Evolutionary conservation across 2,329 filamentous ascomycete species (phyloP).

Genomic region (Verticillium nonalfalfae): DNA sequence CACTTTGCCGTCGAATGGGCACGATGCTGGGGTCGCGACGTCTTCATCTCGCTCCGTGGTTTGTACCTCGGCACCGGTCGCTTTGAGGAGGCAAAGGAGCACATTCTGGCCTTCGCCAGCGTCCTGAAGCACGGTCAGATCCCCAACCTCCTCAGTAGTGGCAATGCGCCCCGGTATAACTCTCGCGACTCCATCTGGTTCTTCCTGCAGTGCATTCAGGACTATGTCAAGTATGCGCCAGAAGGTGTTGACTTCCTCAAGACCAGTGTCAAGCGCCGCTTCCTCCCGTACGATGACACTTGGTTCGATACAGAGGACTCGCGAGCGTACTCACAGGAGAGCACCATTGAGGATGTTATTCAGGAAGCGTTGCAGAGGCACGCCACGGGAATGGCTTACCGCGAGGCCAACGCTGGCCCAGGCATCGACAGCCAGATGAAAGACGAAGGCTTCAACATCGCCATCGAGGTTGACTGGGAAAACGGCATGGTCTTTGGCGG

Average conservation of each 20-base stretch:
- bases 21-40: conserved; percentile 93
- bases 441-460: conserved; percentile 84
- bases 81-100: conserved; percentile 83
- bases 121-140: conserved; percentile 99
- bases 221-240: conserved; percentile 78
- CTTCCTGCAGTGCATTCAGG: conserved; percentile 92
- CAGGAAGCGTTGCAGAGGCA: conserved; percentile 92
- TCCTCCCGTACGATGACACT: conserved; percentile 91
- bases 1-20: conserved; percentile 95
- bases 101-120: conserved; percentile 90
- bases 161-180: conserved; percentile 85
- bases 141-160: conserved; percentile 84
- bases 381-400: conserved; percentile 83
- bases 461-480: conserved; percentile 85
- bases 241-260: conserved; percentile 68
- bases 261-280: conserved; percentile 73
- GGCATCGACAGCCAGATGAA: conserved; percentile 90
- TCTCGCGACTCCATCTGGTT: conserved; percentile 97
- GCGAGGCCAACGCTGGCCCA: conserved; percentile 89
- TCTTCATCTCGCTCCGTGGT: conserved; percentile 91
- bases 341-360: conserved; percentile 80
- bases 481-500: conserved; percentile 91
- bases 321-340: conserved; percentile 78
- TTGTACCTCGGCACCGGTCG: conserved; percentile 87
- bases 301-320: conserved; percentile 82